Percentiles rank a stretch among this genome's conserved stretches.
Evolutionary conservation across 768 basidiomycete species (phyloP).

Genomic region (Agaricus subrufescens): DNA sequence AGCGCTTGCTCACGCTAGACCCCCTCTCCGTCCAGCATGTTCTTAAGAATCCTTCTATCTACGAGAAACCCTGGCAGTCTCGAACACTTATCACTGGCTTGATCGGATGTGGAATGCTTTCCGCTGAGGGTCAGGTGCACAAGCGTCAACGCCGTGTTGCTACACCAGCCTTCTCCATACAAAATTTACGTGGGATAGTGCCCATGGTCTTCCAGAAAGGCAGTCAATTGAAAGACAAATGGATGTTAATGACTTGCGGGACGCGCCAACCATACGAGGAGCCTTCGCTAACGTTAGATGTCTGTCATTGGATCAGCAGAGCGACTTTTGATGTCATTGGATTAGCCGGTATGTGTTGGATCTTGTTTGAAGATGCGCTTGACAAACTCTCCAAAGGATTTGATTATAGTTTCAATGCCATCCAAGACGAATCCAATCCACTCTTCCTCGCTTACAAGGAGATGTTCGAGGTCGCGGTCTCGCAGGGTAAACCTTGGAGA

Average conservation of each 20-base stretch:
- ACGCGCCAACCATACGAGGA: background rate
- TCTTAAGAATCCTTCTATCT: constrained; percentile 63
- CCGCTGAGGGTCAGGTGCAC: constrained; percentile 74
- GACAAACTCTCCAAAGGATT: constrained; percentile 49
- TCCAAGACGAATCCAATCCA: constrained; percentile 74
- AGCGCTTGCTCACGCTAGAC: constrained; percentile 78
- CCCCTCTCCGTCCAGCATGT: constrained; percentile 71
- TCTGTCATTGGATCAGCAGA: constrained; percentile 76
- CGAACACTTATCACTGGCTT: constrained; percentile 68
- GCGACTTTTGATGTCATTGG: constrained; percentile 92
- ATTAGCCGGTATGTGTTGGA: constrained; percentile 55
- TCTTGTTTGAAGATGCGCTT: background rate
- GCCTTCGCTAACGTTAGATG: constrained; percentile 45
- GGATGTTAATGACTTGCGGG: constrained; percentile 43
- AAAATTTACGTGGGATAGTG: constrained; percentile 66
- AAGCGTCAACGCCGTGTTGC: constrained; percentile 76
- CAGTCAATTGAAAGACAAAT: constrained; percentile 52
- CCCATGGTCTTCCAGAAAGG: constrained; percentile 73
- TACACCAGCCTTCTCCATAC: constrained; percentile 76
- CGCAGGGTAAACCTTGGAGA: constrained; percentile 43
- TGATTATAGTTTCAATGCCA: constrained; percentile 82
- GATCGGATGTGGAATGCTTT: constrained; percentile 81
- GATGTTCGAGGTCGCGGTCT: constrained; percentile 74
- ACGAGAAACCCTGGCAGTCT: constrained; percentile 83
- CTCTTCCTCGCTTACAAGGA: constrained; percentile 78